Percentiles rank a stretch among this genome's conserved stretches.
Evolutionary conservation across 768 basidiomycete genomes (phyloP).

Genomic region (Favolaschia claudopus): DNA sequence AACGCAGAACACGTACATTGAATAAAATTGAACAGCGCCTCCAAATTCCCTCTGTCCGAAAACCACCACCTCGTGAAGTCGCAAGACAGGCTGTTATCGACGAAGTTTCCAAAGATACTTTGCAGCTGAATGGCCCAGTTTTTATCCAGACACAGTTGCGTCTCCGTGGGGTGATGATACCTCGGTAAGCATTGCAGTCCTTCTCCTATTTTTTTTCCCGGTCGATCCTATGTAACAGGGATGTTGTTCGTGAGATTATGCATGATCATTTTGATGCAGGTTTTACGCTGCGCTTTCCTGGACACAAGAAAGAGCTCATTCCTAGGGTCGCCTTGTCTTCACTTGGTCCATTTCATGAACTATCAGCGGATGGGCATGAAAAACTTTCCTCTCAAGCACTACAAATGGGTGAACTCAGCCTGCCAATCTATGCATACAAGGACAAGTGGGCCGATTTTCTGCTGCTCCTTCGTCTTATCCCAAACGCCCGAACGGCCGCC

Average conservation of each 20-base stretch:
- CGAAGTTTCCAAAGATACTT: background rate
- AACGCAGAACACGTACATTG: no score
- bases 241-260: conserved; percentile 4
- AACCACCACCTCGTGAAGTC: background rate
- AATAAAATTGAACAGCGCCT: no score
- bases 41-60: background rate
- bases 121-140: background rate
- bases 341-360: conserved; percentile 31
- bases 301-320: conserved; percentile 10
- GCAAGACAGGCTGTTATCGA: background rate
- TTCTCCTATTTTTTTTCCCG: background rate
- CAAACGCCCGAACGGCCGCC: conserved; percentile 28
- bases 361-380: conserved; percentile 37
- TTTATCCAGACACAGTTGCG: background rate
- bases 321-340: background rate
- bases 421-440: conserved; percentile 20
- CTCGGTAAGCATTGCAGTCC: background rate
- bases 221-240: background rate
- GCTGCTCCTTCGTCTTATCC: conserved; percentile 32
- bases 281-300: conserved; percentile 23
- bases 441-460: conserved; percentile 36
- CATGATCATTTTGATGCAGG: conserved; percentile 22
- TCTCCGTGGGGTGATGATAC: background rate
- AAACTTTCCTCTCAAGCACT: conserved; percentile 34
- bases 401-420: conserved; percentile 36